phyloP scores from a whole-genome alignment of 2,329 filamentous ascomycete genomes.

The Nigrospora sphaerica region DNA sequence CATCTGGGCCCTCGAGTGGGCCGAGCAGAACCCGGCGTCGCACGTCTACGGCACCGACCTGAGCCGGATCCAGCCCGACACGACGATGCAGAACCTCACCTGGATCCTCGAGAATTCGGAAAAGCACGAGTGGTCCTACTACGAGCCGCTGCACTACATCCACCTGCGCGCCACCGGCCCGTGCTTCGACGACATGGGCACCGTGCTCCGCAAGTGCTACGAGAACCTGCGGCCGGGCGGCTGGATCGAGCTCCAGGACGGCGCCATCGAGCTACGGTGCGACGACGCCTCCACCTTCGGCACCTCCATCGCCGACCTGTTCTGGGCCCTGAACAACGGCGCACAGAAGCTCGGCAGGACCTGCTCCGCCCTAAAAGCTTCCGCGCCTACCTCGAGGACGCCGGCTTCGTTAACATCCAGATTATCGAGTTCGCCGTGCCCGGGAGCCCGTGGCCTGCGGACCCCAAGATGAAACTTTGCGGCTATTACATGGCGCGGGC shows the following conservation, averaged over 20 bases:
- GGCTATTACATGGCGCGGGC: no score
- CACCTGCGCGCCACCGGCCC: neutral
- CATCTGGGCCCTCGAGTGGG: neutral
- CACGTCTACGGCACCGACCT: neutral
- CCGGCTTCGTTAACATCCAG: neutral
- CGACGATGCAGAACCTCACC: neutral
- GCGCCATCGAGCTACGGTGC: neutral
- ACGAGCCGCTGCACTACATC: neutral
- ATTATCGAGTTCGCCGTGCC: neutral
- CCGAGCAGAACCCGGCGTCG: neutral
- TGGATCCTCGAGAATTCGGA: slow-evolving; percentile 1
- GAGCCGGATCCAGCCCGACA: neutral
- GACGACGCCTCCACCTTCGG: neutral
- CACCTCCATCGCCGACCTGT: neutral
- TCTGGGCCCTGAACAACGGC: neutral
- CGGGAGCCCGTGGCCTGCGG: neutral
- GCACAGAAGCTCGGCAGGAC: neutral
- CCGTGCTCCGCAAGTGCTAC: neutral
- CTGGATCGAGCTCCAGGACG: neutral
- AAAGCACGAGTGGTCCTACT: neutral
- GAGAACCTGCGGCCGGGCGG: neutral
- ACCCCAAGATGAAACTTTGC: neutral
- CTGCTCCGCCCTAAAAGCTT: neutral
- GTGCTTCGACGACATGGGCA: neutral
- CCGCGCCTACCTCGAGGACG: neutral